Evolutionary conservation across 2,329 filamentous ascomycete species (phyloP), one percentile per base, ranked within the genome.

Genomic region (Sclerotinia trifoliorum): DNA sequence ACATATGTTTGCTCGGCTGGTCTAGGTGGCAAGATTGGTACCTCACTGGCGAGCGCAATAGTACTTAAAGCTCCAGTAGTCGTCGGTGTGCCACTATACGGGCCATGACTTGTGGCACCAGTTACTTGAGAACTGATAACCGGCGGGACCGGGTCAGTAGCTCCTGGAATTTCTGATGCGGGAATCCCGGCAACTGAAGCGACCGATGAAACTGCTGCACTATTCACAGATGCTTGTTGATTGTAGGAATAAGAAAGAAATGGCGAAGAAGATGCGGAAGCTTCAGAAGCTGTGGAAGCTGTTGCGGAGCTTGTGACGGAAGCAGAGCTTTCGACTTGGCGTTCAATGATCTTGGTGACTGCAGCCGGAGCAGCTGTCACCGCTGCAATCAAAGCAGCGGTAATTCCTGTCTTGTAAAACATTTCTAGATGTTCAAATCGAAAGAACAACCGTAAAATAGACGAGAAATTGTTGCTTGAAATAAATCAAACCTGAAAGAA

Each of bases 1-100:
- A 89, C 89, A 77, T 95, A 95, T 60, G 86, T 85, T 49, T 87
- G 89, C 5, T 88, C 88, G 10, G 84, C 86, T 0, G 88, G 83
- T 10, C 85, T 86, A 0, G 88, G 83, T 15, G 88, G 86, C 0
- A 85, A 77, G 0, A 84, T 80, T 0, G 85, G 79, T 62, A 94
- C 84, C 1, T 84, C 85, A 0, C 85, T 78, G 0, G 85, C 87
- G 0, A 88, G 71, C 0, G 87, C 82, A 0, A 79, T 80, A 3
- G 84, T 89, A 10, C 83, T 84, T 3, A 90, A 78, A 29, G 91
- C 91, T 5, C 91, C 91, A 0, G 87, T 92, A 0, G 86, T 90
- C 0, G 89, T 91, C 0, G 89, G 80, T 0, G 84, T 84, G 3
- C 91, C 91, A 3, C 80, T 85, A 77, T 82, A 94, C 0, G 90